Evolutionary conservation across 805 yeast genomes (phyloP).

Genomic region (Saccharomyces eubayanus): DNA sequence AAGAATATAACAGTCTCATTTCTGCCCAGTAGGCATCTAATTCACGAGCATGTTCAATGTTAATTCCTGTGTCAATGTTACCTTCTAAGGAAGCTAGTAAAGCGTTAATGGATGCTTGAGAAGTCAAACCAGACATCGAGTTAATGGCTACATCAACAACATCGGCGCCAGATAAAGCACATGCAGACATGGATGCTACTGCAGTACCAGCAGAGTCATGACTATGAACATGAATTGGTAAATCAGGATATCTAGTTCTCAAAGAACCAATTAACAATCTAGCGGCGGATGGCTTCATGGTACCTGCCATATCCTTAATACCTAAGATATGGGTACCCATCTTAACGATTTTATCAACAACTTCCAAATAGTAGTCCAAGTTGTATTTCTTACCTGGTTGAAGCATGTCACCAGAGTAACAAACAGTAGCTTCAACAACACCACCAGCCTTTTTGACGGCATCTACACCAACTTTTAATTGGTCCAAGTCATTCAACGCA

Average conservation of each 20-base stretch:
- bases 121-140: constrained; percentile 96
- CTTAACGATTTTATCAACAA: constrained; percentile 73
- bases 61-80: constrained; percentile 65
- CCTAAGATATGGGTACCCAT: constrained; percentile 97
- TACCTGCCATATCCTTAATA: constrained; percentile 99
- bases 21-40: constrained; percentile 97
- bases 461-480: constrained; percentile 92
- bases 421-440: constrained; percentile 95
- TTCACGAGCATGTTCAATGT: constrained; percentile 61
- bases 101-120: constrained; percentile 95
- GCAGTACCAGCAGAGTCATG: constrained; percentile 99
- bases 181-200: constrained; percentile 91
- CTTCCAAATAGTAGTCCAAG: constrained; percentile 74
- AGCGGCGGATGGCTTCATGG: constrained; percentile 93
- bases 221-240: constrained; percentile 97
- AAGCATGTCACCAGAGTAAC: constrained; percentile 98
- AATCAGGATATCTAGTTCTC: constrained; percentile 79
- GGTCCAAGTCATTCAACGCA: constrained; percentile 93
- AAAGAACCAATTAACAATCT: constrained; percentile 66
- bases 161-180: constrained; percentile 95
- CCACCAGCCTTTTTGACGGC: constrained; percentile 98
- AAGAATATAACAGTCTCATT: constrained; percentile 91
- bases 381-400: constrained; percentile 93
- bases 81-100: constrained; percentile 88
- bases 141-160: constrained; percentile 95